phyloP scores from a whole-genome alignment of 2,329 filamentous ascomycete genomes.

The Akanthomyces dipterigenus region DNA sequence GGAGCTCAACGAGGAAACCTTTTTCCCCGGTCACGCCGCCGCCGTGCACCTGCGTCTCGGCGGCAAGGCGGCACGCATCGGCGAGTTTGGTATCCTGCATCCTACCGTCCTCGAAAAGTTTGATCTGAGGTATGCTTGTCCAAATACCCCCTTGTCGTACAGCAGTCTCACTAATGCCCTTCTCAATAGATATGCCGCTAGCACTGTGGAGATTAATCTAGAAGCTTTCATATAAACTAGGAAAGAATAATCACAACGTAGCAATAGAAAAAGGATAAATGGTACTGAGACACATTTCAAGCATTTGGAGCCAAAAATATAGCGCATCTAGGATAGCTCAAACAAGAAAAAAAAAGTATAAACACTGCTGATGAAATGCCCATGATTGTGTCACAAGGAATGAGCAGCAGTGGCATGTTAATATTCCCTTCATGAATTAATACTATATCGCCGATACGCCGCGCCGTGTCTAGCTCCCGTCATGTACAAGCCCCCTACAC shows the following conservation, averaged over 20 bases:
- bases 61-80: constrained; percentile 70
- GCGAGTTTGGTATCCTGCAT: constrained; percentile 89
- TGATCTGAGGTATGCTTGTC: constrained; percentile 63
- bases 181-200: constrained; percentile 69
- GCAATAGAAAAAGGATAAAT: background rate
- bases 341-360: constrained; percentile 7
- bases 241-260: constrained; percentile 12
- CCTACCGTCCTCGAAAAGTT: constrained; percentile 90
- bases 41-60: constrained; percentile 70
- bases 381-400: background rate
- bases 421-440: constrained; percentile 3
- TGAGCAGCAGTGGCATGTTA: too few relatives aligned
- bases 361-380: background rate
- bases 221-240: constrained; percentile 73
- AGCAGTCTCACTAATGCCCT: constrained; percentile 15
- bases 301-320: constrained; percentile 7
- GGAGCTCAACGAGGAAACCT: constrained; percentile 83
- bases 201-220: constrained; percentile 88
- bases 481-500: background rate
- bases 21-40: constrained; percentile 84
- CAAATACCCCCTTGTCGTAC: background rate
- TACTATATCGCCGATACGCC: background rate
- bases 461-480: background rate
- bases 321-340: constrained; percentile 7
- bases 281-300: background rate